These are phyloP conservation scores for Lactarius pseudohatsudake DNA, from an alignment of 768 basidiomycete genomes.

Conservation along the genomic window DNA sequence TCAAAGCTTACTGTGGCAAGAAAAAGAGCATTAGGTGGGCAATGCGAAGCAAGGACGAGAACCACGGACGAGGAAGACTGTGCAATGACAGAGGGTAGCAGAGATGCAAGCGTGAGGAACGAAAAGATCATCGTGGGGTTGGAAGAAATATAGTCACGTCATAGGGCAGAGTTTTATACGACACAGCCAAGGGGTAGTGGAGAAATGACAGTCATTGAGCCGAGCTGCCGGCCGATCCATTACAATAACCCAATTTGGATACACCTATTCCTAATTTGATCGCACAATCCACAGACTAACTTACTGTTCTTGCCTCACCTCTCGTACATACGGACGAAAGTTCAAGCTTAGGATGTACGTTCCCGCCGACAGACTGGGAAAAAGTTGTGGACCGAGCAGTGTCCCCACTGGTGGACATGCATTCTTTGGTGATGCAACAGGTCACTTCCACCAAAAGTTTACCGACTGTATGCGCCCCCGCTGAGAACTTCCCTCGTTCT, in stretches of 20 bases:
- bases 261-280: background rate
- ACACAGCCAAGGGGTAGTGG: background rate
- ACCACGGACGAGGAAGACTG: constrained; percentile 27
- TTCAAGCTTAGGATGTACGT: too few species aligned
- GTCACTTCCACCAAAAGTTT: background rate
- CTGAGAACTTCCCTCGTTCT: background rate
- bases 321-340: too few species aligned
- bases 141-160: background rate
- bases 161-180: background rate
- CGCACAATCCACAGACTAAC: background rate
- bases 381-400: too few species aligned
- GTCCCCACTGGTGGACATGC: too few species aligned
- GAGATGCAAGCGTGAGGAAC: constrained; percentile 21
- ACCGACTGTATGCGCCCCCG: constrained; percentile 1
- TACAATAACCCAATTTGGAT: background rate
- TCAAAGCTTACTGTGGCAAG: constrained; percentile 27
- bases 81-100: constrained; percentile 29
- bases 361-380: too few species aligned
- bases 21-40: background rate
- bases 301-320: background rate
- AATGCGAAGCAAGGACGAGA: background rate
- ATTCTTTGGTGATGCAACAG: background rate
- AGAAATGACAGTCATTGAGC: background rate
- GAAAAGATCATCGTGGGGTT: constrained; percentile 9
- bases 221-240: too few species aligned